These are phyloP conservation scores for Euryodendron excelsum DNA, from an alignment of 148 eudicot species.

Conservation along the genomic window DNA sequence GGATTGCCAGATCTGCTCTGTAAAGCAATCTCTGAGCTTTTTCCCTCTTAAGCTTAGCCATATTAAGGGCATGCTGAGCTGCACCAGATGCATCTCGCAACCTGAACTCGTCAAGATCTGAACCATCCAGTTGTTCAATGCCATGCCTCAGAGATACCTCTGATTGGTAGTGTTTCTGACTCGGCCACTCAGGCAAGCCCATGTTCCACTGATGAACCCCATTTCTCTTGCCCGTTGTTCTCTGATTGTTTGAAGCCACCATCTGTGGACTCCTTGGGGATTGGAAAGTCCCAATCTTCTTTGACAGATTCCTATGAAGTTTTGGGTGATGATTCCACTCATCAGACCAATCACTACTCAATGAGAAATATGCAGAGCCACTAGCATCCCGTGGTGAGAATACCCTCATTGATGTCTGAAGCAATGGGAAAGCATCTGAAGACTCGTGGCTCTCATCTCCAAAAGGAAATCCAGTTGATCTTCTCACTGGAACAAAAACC, in stretches of 20 bases:
- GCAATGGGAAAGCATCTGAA: conserved; percentile 65
- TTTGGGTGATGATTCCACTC: conserved; percentile 60
- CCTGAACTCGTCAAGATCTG: conserved; percentile 78
- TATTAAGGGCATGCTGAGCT: conserved; percentile 65
- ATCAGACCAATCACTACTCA: conserved; percentile 49
- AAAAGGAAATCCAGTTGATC: conserved; percentile 47
- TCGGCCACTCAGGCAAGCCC: conserved; percentile 44
- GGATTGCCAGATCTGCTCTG: conserved; percentile 82
- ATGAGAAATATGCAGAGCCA: conserved; percentile 44
- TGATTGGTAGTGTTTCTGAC: conserved; percentile 38
- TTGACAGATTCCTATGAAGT: conserved; percentile 52
- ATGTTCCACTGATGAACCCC: conserved; percentile 40
- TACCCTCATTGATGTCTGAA: conserved; percentile 41
- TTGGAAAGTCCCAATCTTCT: conserved; percentile 30
- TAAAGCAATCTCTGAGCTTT: conserved; percentile 74
- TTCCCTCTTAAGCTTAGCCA: conserved; percentile 81
- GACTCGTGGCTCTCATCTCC: conserved; percentile 69
- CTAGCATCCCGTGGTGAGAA: conserved; percentile 59
- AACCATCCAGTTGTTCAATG: conserved; percentile 50
- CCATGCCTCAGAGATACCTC: conserved; percentile 42
- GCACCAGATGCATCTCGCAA: conserved; percentile 81
- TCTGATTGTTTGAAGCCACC: too few species aligned
- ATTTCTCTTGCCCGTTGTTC: conserved; percentile 34
- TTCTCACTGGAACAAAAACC: conserved; percentile 42
- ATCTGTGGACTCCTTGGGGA: too few species aligned